Base-by-base conservation (phyloP, 768 basidiomycete species). In the Podaxis carcinomalis region DNA sequence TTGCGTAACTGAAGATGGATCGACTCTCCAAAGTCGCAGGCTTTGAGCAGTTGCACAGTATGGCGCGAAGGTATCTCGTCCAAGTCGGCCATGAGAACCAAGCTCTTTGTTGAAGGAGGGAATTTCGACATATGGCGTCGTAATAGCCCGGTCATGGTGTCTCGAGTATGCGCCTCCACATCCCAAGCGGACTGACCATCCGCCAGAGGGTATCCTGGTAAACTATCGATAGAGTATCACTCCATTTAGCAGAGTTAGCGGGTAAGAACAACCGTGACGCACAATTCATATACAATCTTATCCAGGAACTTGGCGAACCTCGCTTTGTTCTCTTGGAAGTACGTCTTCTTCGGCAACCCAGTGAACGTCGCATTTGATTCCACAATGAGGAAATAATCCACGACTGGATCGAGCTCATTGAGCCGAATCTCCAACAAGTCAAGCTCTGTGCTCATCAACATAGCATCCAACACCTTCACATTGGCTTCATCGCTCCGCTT, bases 311-410 rank as follows among this genome's bases (percentile, higher is more conserved):
- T 78, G 16, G 73, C 66, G 64, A 84, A 86, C 32, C 78, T 73
- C 4, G 67, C 67, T 5, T 77, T 76, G 62, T 84, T 78, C 32
- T 77, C 73, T 1, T 74, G 70, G 64, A 86, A 85, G 62, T 76
- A 77, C 1, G 78, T 78, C 42, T 78, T 75, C 68, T 88, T 87
- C 5, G 80, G 77, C 35, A 82, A 64, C 2, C 86, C 86, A 4
- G 85, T 86, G 69, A 87, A 86, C 13, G 84, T 87, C 16, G 77
- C 76, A 66, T 84, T 83, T 52, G 81, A 83, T 67, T 87, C 85
- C 55, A 87, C 73, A 66, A 88, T 80, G 67, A 86, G 77, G 72
- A 87, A 86, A 21, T 77, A 73, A 68, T 84, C 81, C 27, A 86
- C 84, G 51, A 83, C 75, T 4, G 77, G 69, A 59, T 80, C 78